Evolutionary conservation across 2,329 filamentous ascomycete genomes (phyloP).

Genomic region (Diplodia sapinea): DNA sequence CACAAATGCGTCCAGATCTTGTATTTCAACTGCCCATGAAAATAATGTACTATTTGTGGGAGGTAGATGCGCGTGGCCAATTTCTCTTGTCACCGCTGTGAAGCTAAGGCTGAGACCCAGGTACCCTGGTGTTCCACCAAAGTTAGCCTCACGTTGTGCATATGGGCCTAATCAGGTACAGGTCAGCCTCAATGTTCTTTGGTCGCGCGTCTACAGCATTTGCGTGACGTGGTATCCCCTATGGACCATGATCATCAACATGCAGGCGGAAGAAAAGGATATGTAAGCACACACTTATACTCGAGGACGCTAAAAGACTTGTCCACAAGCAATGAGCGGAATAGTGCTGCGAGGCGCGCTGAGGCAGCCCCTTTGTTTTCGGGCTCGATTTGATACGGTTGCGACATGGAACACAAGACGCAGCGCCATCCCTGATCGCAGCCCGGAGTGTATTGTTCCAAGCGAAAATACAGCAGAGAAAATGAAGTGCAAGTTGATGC

Average conservation of each 20-base stretch:
- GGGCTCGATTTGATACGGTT: constrained; percentile 23
- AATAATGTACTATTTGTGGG: too few species aligned
- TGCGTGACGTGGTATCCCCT: not conserved
- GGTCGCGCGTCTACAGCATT: not conserved
- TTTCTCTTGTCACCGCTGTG: too few species aligned
- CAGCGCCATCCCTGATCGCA: constrained; percentile 27
- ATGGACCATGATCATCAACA: not conserved
- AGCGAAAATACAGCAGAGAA: too few species aligned
- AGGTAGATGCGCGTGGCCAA: too few species aligned
- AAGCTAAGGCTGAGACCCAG: not conserved
- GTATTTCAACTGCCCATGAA: too few species aligned
- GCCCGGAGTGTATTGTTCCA: not conserved
- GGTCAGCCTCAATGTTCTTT: not conserved
- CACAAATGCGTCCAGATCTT: too few species aligned
- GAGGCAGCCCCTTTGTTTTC: constrained; percentile 12
- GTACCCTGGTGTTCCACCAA: not conserved
- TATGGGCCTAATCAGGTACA: not conserved
- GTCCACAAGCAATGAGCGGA: constrained; percentile 29
- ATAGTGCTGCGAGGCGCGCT: constrained; percentile 15
- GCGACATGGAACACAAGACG: constrained; percentile 9
- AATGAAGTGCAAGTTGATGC: too few species aligned
- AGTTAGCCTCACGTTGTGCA: not conserved
- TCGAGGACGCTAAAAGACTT: not conserved
- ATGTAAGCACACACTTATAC: constrained; percentile 31
- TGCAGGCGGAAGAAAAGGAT: not conserved